Evolutionary conservation across 768 basidiomycete species (phyloP), one percentile per base, ranked within the genome.

Genomic region (Boletus rubropictus): DNA sequence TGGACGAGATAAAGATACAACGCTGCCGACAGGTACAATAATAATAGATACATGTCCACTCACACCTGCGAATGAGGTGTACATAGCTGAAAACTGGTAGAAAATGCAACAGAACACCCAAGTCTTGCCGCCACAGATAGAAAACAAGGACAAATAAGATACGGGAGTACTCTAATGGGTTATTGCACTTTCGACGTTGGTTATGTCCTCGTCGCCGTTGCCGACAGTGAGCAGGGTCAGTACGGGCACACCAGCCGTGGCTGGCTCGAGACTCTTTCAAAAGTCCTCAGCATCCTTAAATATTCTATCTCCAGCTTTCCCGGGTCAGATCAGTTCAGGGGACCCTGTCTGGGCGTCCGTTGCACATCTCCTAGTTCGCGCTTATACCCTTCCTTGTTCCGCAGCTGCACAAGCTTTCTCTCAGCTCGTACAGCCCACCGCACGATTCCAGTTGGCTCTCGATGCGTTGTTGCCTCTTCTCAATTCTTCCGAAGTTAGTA

Each of bases 401-500:
- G 81, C 83, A 14, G 86, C 82, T 7, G 82, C 84, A 35, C 79
- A 83, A 58, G 82, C 85, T 1, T 89, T 87, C 64, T 69, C 74
- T 29, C 83, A 86, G 64, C 77, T 87, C 48, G 84, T 89, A 18
- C 84, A 84, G 62, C 81, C 82, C 18, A 80, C 78, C 42, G 76
- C 83, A 68, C 79, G 86, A 53, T 89, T 89, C 68, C 86, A 88
- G 73, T 77, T 89, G 66, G 86, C 86, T 60, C 78, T 89, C 56
- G 86, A 89, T 71, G 83, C 81, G 71, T 69, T 89, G 61, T 71
- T 89, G 64, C 86, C 86, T 12, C 69, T 86, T 57, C 76, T 89
- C 57, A 83, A 73, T 58, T 63, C 69, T 69, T 51, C 72, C 50
- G 79, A 85, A 69, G 83, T 86, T 42, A 60, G 78, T 67, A 35